A percentile compares a stretch with the other conserved stretches of the same genome.
Evolutionary conservation across 495 filamentous ascomycete species (phyloP).

Genomic region (Geoglossum glabrum): DNA sequence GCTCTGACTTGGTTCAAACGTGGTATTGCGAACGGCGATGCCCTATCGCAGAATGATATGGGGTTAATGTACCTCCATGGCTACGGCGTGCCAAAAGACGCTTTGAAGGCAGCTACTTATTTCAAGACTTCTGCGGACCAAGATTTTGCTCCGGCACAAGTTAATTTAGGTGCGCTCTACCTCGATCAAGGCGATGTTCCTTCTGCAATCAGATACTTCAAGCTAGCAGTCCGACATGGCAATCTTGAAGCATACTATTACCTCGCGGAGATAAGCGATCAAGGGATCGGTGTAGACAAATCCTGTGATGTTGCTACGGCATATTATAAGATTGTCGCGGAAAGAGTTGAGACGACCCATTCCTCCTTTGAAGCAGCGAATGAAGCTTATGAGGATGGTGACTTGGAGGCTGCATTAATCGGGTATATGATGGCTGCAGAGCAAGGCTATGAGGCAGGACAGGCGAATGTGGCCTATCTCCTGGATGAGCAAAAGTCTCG

Average conservation of each 20-base stretch:
- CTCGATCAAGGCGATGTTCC: constrained; percentile 70
- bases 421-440: constrained; percentile 84
- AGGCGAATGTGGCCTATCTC: constrained; percentile 86
- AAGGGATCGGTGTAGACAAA: constrained; percentile 60
- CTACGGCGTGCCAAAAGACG: constrained; percentile 55
- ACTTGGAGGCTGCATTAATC: constrained; percentile 67
- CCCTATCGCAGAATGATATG: constrained; percentile 67
- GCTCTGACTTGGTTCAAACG: constrained; percentile 76
- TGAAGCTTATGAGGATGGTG: constrained; percentile 60
- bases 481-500: constrained; percentile 63
- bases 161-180: constrained; percentile 66
- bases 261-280: constrained; percentile 71
- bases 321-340: constrained; percentile 90
- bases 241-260: constrained; percentile 92
- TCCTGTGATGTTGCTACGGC: constrained; percentile 62
- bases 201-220: constrained; percentile 70
- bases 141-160: constrained; percentile 65
- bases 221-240: constrained; percentile 71
- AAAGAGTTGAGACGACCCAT: constrained; percentile 68
- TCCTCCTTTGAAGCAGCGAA: constrained; percentile 79
- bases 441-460: constrained; percentile 82
- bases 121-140: constrained; percentile 72
- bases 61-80: constrained; percentile 79
- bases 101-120: constrained; percentile 50
- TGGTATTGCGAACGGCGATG: constrained; percentile 58